These are phyloP conservation scores for Pseudopyrenochaeta lycopersici DNA, from an alignment of 2,329 filamentous ascomycete genomes.

Conservation along the genomic window DNA sequence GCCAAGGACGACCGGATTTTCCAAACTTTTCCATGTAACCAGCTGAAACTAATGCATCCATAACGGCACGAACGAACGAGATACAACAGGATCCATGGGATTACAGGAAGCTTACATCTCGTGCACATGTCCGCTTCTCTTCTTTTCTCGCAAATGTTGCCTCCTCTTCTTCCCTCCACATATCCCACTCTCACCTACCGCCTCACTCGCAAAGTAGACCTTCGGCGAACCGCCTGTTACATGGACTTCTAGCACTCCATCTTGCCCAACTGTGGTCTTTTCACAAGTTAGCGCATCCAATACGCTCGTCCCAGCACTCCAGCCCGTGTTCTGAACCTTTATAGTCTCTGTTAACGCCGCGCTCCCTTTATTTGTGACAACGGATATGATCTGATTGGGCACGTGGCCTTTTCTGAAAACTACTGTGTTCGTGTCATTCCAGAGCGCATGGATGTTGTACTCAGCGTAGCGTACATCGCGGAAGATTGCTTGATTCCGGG, in stretches of 20 bases:
- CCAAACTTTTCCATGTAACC: too few species aligned
- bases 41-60: too few species aligned
- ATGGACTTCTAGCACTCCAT: constrained; percentile 42
- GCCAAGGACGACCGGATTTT: too few species aligned
- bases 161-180: neutral
- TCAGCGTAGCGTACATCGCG: constrained; percentile 52
- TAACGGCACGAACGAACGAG: too few species aligned
- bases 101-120: too few species aligned
- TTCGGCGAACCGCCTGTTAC: constrained; percentile 48
- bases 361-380: constrained; percentile 54
- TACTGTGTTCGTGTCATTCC: constrained; percentile 54
- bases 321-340: constrained; percentile 42
- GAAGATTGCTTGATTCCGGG: constrained; percentile 54
- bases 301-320: constrained; percentile 30
- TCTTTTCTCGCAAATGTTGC: too few species aligned
- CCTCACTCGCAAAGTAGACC: constrained; percentile 45
- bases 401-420: constrained; percentile 57
- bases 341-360: constrained; percentile 39
- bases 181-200: neutral
- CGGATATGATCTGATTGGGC: constrained; percentile 53
- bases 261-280: constrained; percentile 27
- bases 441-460: constrained; percentile 55
- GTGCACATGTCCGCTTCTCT: too few species aligned
- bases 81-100: too few species aligned
- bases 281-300: constrained; percentile 47